These are phyloP conservation scores for Aureobasidium lini DNA, from an alignment of 2,329 filamentous ascomycete species.

Conservation along the genomic window DNA sequence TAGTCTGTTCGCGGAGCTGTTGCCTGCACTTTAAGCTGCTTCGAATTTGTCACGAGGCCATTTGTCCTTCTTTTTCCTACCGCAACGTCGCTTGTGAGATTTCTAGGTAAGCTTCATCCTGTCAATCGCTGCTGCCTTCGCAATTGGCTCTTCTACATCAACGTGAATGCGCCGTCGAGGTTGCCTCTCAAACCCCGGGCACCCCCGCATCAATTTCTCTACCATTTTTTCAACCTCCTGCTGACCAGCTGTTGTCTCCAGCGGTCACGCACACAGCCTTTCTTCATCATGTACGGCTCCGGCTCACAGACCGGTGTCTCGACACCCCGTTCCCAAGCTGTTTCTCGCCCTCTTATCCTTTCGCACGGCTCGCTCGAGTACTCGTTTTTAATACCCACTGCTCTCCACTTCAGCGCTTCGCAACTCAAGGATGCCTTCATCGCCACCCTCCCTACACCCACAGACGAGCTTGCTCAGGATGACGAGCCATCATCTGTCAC, in stretches of 20 bases:
- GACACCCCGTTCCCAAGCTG: conserved; percentile 88
- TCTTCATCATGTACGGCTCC: conserved; percentile 71
- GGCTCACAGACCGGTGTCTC: conserved; percentile 84
- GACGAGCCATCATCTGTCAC: conserved; percentile 95
- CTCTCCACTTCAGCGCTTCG: conserved; percentile 90
- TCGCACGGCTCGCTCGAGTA: conserved; percentile 93
- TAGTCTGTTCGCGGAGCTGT: conserved; percentile 10
- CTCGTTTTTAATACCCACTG: conserved; percentile 90
- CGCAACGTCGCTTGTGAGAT: conserved; percentile 9
- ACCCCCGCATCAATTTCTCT: conserved; percentile 11
- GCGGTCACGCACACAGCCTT: conserved; percentile 4
- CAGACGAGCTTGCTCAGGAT: conserved; percentile 95
- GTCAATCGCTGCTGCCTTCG: not conserved
- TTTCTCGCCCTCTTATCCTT: conserved; percentile 83
- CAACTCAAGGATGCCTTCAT: conserved; percentile 89
- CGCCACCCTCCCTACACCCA: conserved; percentile 76
- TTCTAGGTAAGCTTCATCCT: conserved; percentile 1
- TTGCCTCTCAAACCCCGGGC: not conserved
- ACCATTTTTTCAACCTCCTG: conserved; percentile 11
- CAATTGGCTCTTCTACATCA: not conserved
- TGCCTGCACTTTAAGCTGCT: conserved; percentile 13
- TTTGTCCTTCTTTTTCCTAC: conserved; percentile 9
- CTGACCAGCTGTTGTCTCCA: conserved; percentile 10
- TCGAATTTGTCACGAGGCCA: conserved; percentile 14
- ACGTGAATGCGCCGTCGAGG: conserved; percentile 8